phyloP scores from a whole-genome alignment of 495 filamentous ascomycete species.

The Lindgomyces ingoldianus region DNA sequence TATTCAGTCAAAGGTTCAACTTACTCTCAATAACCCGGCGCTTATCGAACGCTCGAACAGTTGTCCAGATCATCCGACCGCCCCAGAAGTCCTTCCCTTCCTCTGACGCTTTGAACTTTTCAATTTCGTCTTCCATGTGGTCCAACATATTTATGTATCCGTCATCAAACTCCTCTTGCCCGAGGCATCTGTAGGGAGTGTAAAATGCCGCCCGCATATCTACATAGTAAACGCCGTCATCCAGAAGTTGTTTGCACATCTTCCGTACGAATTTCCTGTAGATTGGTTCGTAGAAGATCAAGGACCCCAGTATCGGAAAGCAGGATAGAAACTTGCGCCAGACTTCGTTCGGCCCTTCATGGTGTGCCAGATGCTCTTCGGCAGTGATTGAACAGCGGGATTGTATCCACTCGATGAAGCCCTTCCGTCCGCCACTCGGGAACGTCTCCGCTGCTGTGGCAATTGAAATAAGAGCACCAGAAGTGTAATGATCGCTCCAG shows the following conservation, averaged over 20 bases:
- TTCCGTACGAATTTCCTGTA: conserved; percentile 71
- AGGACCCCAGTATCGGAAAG: conserved; percentile 68
- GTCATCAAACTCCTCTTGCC: conserved; percentile 59
- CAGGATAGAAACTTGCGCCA: conserved; percentile 75
- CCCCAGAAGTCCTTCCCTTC: conserved; percentile 80
- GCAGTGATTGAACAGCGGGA: conserved; percentile 67
- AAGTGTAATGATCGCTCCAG: conserved; percentile 64
- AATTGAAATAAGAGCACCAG: conserved; percentile 59
- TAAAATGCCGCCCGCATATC: conserved; percentile 66
- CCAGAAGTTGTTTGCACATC: conserved; percentile 65
- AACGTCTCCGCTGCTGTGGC: conserved; percentile 68
- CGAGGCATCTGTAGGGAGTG: conserved; percentile 61
- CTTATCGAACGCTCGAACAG: conserved; percentile 61
- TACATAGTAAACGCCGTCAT: conserved; percentile 79
- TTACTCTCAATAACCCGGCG: conserved; percentile 64
- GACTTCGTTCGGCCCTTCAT: conserved; percentile 75
- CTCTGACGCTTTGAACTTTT: conserved; percentile 68
- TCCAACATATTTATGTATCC: conserved; percentile 66
- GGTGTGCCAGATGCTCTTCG: conserved; percentile 73
- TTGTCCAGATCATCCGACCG: conserved; percentile 84
- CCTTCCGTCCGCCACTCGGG: conserved; percentile 65
- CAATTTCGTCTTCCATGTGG: conserved; percentile 76
- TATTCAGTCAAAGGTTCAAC: too few relatives aligned
- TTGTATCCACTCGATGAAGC: conserved; percentile 79
- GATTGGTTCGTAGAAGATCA: conserved; percentile 89